These are phyloP conservation scores for Stagonosporopsis vannaccii DNA, from an alignment of 2,329 filamentous ascomycete species.

Conservation along the genomic window DNA sequence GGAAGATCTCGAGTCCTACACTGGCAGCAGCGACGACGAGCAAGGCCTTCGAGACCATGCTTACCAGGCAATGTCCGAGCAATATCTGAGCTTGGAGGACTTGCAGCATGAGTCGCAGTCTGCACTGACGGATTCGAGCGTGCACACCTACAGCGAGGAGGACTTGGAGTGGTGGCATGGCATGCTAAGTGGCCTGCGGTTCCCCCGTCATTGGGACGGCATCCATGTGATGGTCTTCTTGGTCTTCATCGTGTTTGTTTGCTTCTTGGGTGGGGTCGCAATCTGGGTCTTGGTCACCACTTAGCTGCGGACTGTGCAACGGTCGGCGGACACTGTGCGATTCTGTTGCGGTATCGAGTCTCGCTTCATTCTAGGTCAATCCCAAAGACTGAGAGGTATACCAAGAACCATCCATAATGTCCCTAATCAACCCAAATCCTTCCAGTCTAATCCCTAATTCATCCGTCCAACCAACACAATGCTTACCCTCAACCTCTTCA, in stretches of 20 bases:
- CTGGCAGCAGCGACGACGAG: not conserved
- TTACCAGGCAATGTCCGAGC: not conserved
- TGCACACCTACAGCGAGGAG: not conserved
- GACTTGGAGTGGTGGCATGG: slow-evolving; percentile 1
- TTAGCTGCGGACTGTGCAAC: too few relatives aligned
- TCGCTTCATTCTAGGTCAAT: too few relatives aligned
- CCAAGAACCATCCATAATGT: too few relatives aligned
- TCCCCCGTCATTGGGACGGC: not conserved
- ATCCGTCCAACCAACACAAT: too few relatives aligned
- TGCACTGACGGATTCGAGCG: not conserved
- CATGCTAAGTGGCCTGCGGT: not conserved
- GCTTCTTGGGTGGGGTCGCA: not conserved
- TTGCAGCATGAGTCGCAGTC: not conserved
- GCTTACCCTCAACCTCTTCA: too few relatives aligned
- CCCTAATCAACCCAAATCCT: too few relatives aligned
- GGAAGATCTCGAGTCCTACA: slow-evolving; percentile 7
- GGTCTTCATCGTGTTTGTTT: not conserved
- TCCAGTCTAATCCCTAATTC: too few relatives aligned
- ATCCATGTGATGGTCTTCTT: not conserved
- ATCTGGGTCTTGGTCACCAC: not conserved
- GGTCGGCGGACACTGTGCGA: too few relatives aligned
- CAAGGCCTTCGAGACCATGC: not conserved
- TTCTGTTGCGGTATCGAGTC: too few relatives aligned
- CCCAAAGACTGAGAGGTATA: too few relatives aligned
- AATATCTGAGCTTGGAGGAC: not conserved